These are phyloP conservation scores for Verbena officinalis DNA, from an alignment of 257 asterid genomes.

Conservation along the genomic window DNA sequence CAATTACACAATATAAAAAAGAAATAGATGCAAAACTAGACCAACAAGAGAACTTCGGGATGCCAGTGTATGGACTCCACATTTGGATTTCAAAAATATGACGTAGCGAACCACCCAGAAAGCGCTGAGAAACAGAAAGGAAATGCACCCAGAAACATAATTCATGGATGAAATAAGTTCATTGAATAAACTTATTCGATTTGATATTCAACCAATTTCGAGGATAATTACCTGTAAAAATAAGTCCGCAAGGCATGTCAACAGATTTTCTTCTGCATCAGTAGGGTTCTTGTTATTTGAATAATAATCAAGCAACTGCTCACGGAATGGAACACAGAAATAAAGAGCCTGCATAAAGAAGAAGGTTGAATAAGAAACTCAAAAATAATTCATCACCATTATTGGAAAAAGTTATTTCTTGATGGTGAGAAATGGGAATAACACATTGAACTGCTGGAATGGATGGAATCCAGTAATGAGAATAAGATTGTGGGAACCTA, in stretches of 20 bases:
- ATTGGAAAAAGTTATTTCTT: not conserved
- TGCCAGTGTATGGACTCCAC: no score
- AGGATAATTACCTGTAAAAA: conserved; percentile 67
- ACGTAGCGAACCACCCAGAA: not conserved
- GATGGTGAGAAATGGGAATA: not conserved
- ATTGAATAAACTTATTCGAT: no score
- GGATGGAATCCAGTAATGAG: no score
- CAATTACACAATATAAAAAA: not conserved
- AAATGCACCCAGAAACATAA: not conserved
- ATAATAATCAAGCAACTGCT: conserved; percentile 82
- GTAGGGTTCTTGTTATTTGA: conserved; percentile 66
- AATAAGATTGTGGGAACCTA: no score
- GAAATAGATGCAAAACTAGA: not conserved
- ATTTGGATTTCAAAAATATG: no score
- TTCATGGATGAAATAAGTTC: no score
- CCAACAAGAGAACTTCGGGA: not conserved
- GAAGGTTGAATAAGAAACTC: not conserved
- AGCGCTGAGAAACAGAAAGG: not conserved
- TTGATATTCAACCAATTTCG: not conserved
- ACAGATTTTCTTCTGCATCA: conserved; percentile 86
- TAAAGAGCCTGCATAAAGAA: conserved; percentile 77
- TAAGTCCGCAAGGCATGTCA: conserved; percentile 89
- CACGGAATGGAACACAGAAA: conserved; percentile 94
- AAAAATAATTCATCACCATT: not conserved
- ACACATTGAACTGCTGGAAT: no score